Evolutionary conservation across 1,139 yeast genomes (phyloP), one percentile per base, ranked within the genome.

Genomic region (Candida neerlandica): DNA sequence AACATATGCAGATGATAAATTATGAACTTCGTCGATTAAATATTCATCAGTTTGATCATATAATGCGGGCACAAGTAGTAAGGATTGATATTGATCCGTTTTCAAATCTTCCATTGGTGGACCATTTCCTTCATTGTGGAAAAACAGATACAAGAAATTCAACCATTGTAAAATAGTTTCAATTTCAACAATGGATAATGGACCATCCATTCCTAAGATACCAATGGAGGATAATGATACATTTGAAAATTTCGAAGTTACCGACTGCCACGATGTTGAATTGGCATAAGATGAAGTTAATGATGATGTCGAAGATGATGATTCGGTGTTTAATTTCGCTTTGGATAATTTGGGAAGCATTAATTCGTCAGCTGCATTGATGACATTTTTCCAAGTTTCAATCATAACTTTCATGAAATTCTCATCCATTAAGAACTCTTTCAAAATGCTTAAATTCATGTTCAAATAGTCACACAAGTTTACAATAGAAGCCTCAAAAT

Each of bases 121-220:
- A 0, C 96, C 96, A 45, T 86, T 86, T 0, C 96, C 96, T 50
- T 81, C 85, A 60, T 88, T 86, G 62, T 89, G 84, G 68, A 90
- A 89, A 62, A 89, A 89, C 52, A 84, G 90, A 53, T 86, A 81
- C 34, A 89, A 68, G 10, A 85, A 75, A 48, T 82, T 75, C 19
- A 88, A 65, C 96, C 96, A 90, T 0, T 81, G 75, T 55, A 86
- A 84, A 0, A 88, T 82, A 1, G 86, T 81, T 50, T 86, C 91
- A 40, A 87, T 71, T 62, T 90, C 96, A 40, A 69, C 71, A 34
- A 71, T 70, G 0, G 87, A 77, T 48, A 89, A 67, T 19, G 82
- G 82, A 43, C 79, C 77, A 1, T 84, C 85, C 11, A 46, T 32
- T 0, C 57, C 57, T 26, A 51, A 49, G 23, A 51, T 52, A 3